Conservation (phyloP, 345 rosid species). For the Acer negundo region DNA sequence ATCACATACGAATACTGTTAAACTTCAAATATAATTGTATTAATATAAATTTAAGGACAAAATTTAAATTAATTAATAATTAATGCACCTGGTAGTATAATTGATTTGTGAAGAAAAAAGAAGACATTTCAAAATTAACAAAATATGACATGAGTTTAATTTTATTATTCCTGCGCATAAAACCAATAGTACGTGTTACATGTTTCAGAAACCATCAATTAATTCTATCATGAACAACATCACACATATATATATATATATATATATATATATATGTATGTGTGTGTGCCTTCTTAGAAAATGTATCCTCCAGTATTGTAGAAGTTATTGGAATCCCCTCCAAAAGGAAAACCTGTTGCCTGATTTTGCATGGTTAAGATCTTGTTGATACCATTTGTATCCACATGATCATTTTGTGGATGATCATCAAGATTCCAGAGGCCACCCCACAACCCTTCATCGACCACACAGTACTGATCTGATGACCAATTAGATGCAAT, state of each 20-base stretch:
- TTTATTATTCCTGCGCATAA: neutral
- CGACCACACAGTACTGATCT: slow-evolving; percentile 30
- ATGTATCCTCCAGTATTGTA: slow-evolving; percentile 38
- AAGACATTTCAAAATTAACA: too few relatives aligned
- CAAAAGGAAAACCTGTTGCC: slow-evolving; percentile 16
- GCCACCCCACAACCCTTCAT: slow-evolving; percentile 54
- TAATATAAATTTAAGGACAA: too few relatives aligned
- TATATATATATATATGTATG: neutral
- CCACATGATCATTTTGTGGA: neutral
- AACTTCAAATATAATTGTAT: neutral
- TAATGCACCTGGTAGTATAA: too few relatives aligned
- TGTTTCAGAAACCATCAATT: neutral
- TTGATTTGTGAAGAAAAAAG: neutral
- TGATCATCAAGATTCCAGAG: slow-evolving; percentile 53
- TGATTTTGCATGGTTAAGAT: slow-evolving; percentile 30
- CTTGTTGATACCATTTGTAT: slow-evolving; percentile 23
- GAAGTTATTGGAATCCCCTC: slow-evolving; percentile 30
- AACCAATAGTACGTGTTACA: slow-evolving; percentile 10
- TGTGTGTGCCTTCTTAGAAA: slow-evolving; percentile 20
- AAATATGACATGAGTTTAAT: too few relatives aligned
- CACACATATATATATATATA: neutral
- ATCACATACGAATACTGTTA: neutral
- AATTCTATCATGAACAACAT: neutral
- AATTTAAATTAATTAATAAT: too few relatives aligned
- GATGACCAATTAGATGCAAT: slow-evolving; percentile 24